Percentiles rank a stretch among this genome's conserved stretches.
Conservation (phyloP, 441 rosid species). For the Croton laevigatus region DNA sequence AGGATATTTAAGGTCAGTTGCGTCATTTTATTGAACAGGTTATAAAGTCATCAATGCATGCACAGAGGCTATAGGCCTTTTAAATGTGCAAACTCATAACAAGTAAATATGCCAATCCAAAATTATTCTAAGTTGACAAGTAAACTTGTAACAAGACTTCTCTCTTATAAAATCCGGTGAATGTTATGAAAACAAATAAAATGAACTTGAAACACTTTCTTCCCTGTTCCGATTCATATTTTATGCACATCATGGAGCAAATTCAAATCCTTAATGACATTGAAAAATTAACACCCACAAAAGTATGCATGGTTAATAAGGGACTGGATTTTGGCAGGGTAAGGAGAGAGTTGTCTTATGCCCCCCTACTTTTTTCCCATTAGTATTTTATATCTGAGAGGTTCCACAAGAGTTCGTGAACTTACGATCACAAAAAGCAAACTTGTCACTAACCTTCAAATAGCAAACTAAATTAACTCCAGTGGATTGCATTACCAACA, state of each 20-base stretch:
- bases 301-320: not conserved
- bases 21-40: not conserved
- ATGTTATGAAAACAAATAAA: not conserved
- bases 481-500: conserved; percentile 1
- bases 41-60: not conserved
- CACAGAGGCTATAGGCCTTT: not conserved
- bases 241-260: not conserved
- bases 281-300: not conserved
- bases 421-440: not conserved
- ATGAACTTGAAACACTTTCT: no score
- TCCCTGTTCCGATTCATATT: not conserved
- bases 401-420: not conserved
- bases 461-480: not conserved
- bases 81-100: not conserved
- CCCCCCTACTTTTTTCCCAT: not conserved
- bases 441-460: not conserved
- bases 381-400: no score
- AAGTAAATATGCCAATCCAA: not conserved
- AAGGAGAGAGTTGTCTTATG: not conserved
- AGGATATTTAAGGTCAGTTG: not conserved
- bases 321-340: not conserved
- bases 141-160: not conserved
- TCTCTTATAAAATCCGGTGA: not conserved
- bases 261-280: not conserved
- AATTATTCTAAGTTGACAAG: not conserved